phyloP scores from a whole-genome alignment of 2,329 filamentous ascomycete species.

The Colletotrichum tropicale region DNA sequence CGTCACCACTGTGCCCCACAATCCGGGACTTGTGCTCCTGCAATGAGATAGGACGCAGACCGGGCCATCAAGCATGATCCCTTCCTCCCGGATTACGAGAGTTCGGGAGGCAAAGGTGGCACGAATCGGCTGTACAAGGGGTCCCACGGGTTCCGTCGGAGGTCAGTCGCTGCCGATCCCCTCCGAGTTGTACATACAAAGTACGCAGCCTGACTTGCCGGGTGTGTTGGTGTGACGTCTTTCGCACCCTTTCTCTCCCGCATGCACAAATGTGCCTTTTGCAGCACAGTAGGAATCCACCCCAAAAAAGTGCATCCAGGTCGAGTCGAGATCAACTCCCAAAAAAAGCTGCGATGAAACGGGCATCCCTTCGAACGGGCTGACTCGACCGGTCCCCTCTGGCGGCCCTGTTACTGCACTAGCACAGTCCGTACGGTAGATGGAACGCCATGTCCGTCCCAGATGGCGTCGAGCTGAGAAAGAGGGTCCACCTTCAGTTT shows the following conservation, averaged over 20 bases:
- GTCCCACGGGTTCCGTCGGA: not conserved
- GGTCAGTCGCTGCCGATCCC: not conserved
- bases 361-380: not conserved
- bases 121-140: not conserved
- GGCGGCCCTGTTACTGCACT: not conserved
- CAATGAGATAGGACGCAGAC: not conserved
- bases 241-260: not conserved
- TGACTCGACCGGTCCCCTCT: not conserved
- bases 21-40: not conserved
- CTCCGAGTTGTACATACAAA: not conserved
- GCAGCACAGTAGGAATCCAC: not conserved
- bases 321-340: not conserved
- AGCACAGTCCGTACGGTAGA: not conserved
- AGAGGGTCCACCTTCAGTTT: not conserved
- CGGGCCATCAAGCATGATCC: not conserved
- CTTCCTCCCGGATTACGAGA: not conserved
- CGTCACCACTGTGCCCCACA: not conserved
- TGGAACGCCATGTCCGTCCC: not conserved
- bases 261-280: not conserved
- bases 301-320: not conserved
- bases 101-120: not conserved
- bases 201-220: not conserved
- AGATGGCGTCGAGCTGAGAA: not conserved
- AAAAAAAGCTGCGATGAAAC: not conserved
- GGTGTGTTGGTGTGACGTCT: not conserved